Evolutionary conservation across 441 rosid genomes (phyloP), one percentile per base, ranked within the genome.

Genomic region (Erodium texanum): DNA sequence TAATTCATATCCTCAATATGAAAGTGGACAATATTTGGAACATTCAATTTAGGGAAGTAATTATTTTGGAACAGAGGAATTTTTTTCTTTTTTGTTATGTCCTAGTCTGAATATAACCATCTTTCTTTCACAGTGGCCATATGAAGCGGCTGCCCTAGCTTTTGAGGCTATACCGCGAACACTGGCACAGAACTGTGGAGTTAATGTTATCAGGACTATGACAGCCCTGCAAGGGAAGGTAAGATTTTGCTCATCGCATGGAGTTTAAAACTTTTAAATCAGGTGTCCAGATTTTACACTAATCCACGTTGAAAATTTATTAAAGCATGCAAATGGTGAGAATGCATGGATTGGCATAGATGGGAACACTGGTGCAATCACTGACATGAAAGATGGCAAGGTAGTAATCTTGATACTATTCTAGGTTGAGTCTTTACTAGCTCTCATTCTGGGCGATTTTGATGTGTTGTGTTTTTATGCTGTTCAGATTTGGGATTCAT

Each of bases 81-180:
- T 27, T 27, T 27, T 27, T 27, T 27, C 29, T 4, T 27, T 4
- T 27, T 34, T 14, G 7, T 16, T 14, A 50, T 16, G 18, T 27
- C 29, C 29, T 27, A 27, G 1, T 54, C 23, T 54, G 23, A 38
- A 38, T 38, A 38, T 38, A 38, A 38, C 8, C 20, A 54, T 54
- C 15, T 54, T 18, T 54, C 61, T 54, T 54, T 18, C 70, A 68
- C 87, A 90, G 98, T 93, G 98, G 97, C 94, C 96, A 2, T 93
- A 93, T 77, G 98, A 93, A 83, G 94, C 97, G 74, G 97, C 92
- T 52, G 98, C 97, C 7, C 80, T 89, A 63, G 98, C 98, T 71
- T 93, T 93, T 66, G 98, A 93, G 81, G 92, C 93, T 71, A 93
- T 90, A 68, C 96, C 97, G 18, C 85, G 94, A 73, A 89, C 98